Evolutionary conservation across 805 yeast species (phyloP), one percentile per base, ranked within the genome.

Genomic region (Yamadazyma takamatsuzukensis): DNA sequence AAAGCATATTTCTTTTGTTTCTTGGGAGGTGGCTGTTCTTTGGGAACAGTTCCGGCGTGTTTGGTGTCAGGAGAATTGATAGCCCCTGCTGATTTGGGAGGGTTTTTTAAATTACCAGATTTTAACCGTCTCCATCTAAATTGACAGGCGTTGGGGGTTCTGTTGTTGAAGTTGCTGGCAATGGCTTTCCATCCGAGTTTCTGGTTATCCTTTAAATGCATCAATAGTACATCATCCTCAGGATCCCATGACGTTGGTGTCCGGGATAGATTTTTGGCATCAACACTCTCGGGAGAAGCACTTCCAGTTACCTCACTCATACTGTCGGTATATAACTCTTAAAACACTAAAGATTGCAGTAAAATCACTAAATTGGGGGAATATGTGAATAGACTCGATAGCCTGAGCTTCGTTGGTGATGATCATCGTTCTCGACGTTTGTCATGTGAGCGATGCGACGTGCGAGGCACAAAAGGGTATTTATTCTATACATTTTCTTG

Each of bases 231-330:
- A 42, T 67, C 72, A 47, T 67, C 72, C 41, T 59, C 69, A 12
- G 72, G 66, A 43, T 67, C 72, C 72, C 72, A 67, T 4, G 71
- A 64, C 3, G 72, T 64, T 10, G 72, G 72, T 5, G 72, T 66
- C 21, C 71, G 47, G 29, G 60, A 48, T 36, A 48, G 50, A 37
- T 47, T 48, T 37, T 61, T 60, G 28, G 47, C 39, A n/a, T 31
- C 41, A 15, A 16, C 15, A 19, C 25, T 21, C 11, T 37, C 40
- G 5, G 36, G 36, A 5, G 36, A 32, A 12, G 21, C 30, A 25
- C 27, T 28, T 5, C 25, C 36, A n/a, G n/a, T n/a, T n/a, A n/a
- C n/a, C n/a, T n/a, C n/a, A n/a, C n/a, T n/a, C n/a, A n/a, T n/a
- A n/a, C n/a, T n/a, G n/a, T n/a, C n/a, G n/a, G n/a, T n/a, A n/a